Conservation (phyloP, 1,284 basidiomycete genomes). For the Ganoderma resinaceum region DNA sequence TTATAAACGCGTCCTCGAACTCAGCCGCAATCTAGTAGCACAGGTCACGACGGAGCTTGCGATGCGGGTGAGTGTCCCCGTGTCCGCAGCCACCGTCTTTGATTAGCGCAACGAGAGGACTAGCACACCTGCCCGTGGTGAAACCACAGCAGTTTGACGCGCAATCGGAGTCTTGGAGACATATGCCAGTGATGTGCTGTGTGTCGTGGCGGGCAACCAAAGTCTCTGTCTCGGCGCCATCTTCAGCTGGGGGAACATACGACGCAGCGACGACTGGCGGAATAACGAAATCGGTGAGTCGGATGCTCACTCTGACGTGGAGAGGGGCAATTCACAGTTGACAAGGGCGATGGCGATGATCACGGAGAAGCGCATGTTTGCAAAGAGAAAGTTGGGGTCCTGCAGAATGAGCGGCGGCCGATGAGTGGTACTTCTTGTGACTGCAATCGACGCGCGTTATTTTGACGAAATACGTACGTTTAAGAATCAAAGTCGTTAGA, state of each 20-base stretch:
- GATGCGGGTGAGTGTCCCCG: constrained; percentile 16
- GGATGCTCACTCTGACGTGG: too few species aligned
- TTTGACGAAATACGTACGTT: background rate
- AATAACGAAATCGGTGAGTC: background rate
- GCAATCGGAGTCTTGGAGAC: constrained; percentile 18
- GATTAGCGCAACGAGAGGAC: constrained; percentile 16
- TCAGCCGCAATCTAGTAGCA: background rate
- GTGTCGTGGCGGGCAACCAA: background rate
- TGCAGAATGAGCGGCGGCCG: background rate
- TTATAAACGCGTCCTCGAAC: background rate
- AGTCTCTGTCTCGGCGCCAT: constrained; percentile 5
- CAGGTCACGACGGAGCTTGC: background rate
- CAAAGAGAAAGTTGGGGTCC: background rate
- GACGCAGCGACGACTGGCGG: constrained; percentile 18
- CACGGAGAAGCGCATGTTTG: constrained; percentile 23
- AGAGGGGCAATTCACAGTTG: constrained; percentile 12
- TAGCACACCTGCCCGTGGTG: constrained; percentile 21
- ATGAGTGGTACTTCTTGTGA: background rate
- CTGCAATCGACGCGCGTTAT: background rate
- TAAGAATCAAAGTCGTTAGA: constrained; percentile 13
- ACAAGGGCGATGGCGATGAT: constrained; percentile 21
- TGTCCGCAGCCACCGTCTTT: constrained; percentile 22
- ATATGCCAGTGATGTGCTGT: background rate
- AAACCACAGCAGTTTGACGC: constrained; percentile 22
- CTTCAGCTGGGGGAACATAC: constrained; percentile 12